Evolutionary conservation across 768 basidiomycete species (phyloP).

Genomic region (Fistulinella prunicolor): DNA sequence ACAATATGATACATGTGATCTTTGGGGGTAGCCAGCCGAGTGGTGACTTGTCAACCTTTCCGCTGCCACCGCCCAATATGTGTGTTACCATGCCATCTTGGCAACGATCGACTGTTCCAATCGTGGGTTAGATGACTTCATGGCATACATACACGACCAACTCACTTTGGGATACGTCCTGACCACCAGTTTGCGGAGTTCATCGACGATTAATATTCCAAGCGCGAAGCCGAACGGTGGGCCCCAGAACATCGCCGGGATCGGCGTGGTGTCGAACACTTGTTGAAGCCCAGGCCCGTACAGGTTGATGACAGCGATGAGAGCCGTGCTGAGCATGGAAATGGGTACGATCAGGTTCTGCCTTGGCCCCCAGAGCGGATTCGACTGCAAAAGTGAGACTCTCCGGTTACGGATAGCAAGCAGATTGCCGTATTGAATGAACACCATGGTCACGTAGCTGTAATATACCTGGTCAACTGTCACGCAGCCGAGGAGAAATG

Average conservation of each 20-base stretch:
- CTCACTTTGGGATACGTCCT: slow-evolving; percentile 42
- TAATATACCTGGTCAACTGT: neutral
- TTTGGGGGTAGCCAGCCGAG: neutral
- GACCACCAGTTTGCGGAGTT: slow-evolving; percentile 44
- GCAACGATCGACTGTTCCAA: slow-evolving; percentile 34
- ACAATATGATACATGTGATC: neutral
- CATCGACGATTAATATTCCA: slow-evolving; percentile 41
- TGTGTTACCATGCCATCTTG: slow-evolving; percentile 37
- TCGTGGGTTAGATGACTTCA: slow-evolving; percentile 8
- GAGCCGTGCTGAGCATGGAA: slow-evolving; percentile 39
- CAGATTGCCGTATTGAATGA: slow-evolving; percentile 42
- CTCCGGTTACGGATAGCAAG: slow-evolving; percentile 45
- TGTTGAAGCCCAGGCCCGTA: slow-evolving; percentile 44
- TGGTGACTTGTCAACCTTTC: neutral
- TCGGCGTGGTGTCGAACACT: slow-evolving; percentile 42
- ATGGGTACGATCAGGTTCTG: slow-evolving; percentile 38
- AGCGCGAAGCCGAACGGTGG: slow-evolving; percentile 44
- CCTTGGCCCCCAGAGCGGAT: slow-evolving; percentile 47
- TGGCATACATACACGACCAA: neutral
- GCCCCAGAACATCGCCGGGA: slow-evolving; percentile 48
- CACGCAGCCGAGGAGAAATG: neutral
- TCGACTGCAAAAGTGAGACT: slow-evolving; percentile 41
- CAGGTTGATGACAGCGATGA: slow-evolving; percentile 43
- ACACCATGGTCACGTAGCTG: slow-evolving; percentile 48
- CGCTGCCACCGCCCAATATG: neutral